These are phyloP conservation scores for Phaffomyces opuntiae DNA, from an alignment of 805 yeast genomes.

Conservation along the genomic window DNA sequence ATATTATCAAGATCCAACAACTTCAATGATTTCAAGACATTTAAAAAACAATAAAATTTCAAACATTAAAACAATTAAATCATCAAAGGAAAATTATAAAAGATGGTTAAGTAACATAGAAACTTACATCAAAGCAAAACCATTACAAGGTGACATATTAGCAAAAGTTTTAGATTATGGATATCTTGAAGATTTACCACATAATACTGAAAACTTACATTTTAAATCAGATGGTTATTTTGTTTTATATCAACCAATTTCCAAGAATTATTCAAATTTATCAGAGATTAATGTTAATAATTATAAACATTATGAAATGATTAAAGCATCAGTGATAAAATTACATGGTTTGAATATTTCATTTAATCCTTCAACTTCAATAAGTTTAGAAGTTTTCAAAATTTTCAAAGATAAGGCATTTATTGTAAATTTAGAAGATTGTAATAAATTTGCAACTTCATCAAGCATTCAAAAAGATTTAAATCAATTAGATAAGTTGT, in stretches of 20 bases:
- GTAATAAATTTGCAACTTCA: constrained; percentile 2
- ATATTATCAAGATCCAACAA: constrained; percentile 15
- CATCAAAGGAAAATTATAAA: constrained; percentile 11
- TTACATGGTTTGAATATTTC: constrained; percentile 18
- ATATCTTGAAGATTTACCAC: constrained; percentile 19
- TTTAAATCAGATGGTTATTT: constrained; percentile 23
- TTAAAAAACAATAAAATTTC: constrained; percentile 8
- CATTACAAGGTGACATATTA: constrained; percentile 18
- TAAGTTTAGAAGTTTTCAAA: constrained; percentile 15
- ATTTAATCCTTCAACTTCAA: constrained; percentile 13
- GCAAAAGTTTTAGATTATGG: constrained; percentile 22
- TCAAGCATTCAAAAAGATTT: constrained; percentile 10
- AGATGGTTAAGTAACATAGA: constrained; percentile 20
- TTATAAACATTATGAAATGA: constrained; percentile 11
- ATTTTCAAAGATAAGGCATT: constrained; percentile 13
- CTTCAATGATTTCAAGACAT: constrained; percentile 16
- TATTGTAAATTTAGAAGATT: constrained; percentile 20
- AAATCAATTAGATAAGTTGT: constrained; percentile 9
- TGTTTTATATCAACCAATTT: constrained; percentile 19
- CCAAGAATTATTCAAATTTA: constrained; percentile 9
- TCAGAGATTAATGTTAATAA: constrained; percentile 2
- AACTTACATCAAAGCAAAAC: constrained; percentile 12
- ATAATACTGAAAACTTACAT: constrained; percentile 14
- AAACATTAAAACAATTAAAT: constrained; percentile 5
- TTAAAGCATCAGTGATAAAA: constrained; percentile 11